Conservation (phyloP, 1,139 yeast species). For the Hanseniaspora gamundiae region DNA sequence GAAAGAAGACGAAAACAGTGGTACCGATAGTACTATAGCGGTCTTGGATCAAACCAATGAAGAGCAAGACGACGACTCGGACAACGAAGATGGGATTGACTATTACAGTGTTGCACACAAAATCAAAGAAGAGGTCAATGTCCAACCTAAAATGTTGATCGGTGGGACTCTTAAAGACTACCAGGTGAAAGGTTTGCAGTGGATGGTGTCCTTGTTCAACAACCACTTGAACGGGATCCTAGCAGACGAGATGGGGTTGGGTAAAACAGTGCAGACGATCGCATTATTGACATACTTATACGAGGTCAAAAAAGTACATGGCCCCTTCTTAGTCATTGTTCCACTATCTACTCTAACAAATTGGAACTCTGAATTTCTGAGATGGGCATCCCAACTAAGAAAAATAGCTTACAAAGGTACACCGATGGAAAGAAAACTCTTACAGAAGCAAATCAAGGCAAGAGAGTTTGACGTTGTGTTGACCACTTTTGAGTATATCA, state of each 20-base stretch:
- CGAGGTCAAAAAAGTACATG: conserved; percentile 52
- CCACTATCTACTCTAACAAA: conserved; percentile 76
- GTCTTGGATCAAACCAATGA: conserved; percentile 23
- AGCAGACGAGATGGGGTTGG: conserved; percentile 99
- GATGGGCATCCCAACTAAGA: conserved; percentile 71
- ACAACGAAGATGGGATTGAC: conserved; percentile 49
- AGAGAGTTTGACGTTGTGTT: conserved; percentile 68
- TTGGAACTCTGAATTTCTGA: conserved; percentile 76
- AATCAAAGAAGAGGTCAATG: conserved; percentile 49
- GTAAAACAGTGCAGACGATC: conserved; percentile 91
- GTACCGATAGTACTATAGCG: conserved; percentile 17
- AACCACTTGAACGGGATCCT: conserved; percentile 92
- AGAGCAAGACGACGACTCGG: conserved; percentile 32
- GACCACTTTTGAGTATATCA: conserved; percentile 71
- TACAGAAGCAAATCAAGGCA: conserved; percentile 47
- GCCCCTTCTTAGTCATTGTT: conserved; percentile 70
- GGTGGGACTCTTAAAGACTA: conserved; percentile 92
- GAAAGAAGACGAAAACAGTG: conserved; percentile 25
- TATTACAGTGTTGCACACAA: conserved; percentile 74
- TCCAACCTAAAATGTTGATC: conserved; percentile 53
- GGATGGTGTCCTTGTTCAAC: conserved; percentile 72
- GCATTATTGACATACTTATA: conserved; percentile 65
- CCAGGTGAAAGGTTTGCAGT: conserved; percentile 83
- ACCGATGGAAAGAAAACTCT: conserved; percentile 53
- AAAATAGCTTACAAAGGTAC: conserved; percentile 66